Base-by-base conservation (phyloP, 192 early-diverging fungal species). In the Allomyces macrogynus region DNA sequence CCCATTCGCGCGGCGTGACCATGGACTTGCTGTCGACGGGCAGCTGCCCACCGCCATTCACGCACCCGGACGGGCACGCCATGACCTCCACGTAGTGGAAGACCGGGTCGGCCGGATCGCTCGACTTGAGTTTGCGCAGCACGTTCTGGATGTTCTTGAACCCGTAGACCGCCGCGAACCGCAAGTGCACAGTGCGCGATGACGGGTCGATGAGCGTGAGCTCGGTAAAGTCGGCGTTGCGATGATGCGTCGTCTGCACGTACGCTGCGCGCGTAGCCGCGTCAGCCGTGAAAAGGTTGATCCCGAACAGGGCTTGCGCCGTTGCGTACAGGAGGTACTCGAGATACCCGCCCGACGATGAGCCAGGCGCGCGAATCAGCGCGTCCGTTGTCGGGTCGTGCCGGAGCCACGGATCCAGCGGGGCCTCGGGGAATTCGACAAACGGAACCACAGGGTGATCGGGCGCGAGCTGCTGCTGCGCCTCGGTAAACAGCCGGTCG, bases 71-170 rank as follows among this genome's bases (percentile, higher is more conserved):
- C 0, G 96, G 96, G 68, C 96, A 99, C 1, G 96, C 96, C 82
- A 94, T 94, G 18, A 99, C 89, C 67, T 99, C 94, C 1, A 97
- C 88, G 69, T 87, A 99, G 69, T 96, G 85, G 73, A 91, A 95
- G 10, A 60, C 62, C 16, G 49, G 49, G 49, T n/a, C 20, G 4
- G 73, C 67, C 24, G 79, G 80, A 43, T 83, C 83, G 25, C 83
- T 81, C 8, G 81, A 78, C 65, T 94, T 93, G 62, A 94, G 80
- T 72, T 97, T 99, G n/a, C 96, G 84, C 49, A 99, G 91, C 63
- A 99, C 75, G 65, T 95, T 97, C 73, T 99, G 96, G 65, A 99
- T 89, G 69, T 99, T 95, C 14, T 92, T 78, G 79, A 99, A 99
- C 10, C 96, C 94, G 74, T 97, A 95, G 1, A 88, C 87, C 0